Percentiles rank a stretch among this genome's conserved stretches.
Evolutionary conservation across 176 grass and related monocot species (phyloP).

Genomic region (Juncus effusus): DNA sequence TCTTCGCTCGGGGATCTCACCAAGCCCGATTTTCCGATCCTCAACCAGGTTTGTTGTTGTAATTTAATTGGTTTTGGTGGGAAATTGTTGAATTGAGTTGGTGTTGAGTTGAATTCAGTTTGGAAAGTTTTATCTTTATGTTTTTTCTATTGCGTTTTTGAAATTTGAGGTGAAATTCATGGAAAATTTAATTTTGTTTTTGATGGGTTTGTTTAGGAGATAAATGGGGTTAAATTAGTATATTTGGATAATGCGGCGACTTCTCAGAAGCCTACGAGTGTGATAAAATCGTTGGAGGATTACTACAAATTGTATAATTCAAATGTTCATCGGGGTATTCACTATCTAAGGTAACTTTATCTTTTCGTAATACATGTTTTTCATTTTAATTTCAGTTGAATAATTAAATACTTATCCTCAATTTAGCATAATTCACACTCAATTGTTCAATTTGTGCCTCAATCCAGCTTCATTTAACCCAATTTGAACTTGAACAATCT

Average conservation of each 20-base stretch:
- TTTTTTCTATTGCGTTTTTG: not conserved
- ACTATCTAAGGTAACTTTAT: constrained; percentile 57
- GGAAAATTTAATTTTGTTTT: not conserved
- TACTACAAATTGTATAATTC: constrained; percentile 80
- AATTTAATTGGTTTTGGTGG: not conserved
- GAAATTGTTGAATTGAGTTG: constrained; percentile 10
- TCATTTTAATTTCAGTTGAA: not conserved
- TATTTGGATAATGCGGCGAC: constrained; percentile 89
- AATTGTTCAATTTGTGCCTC: too few species aligned
- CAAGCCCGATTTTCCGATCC: constrained; percentile 80
- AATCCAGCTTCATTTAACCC: not conserved
- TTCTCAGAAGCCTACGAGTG: constrained; percentile 77
- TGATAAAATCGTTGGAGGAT: constrained; percentile 59
- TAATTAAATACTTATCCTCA: too few species aligned
- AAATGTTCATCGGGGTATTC: constrained; percentile 88
- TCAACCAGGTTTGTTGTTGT: constrained; percentile 56
- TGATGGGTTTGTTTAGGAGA: constrained; percentile 44
- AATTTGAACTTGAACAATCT: constrained; percentile 5
- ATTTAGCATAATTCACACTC: too few species aligned
- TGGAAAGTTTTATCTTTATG: constrained; percentile 1
- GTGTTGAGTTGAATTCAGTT: constrained; percentile 9
- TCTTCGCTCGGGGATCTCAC: constrained; percentile 63
- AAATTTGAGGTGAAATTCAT: not conserved
- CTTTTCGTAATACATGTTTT: constrained; percentile 12
- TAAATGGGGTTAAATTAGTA: constrained; percentile 62